Base-by-base conservation (phyloP, 2,329 filamentous ascomycete genomes). In the Gaeumannomyces sp. region DNA sequence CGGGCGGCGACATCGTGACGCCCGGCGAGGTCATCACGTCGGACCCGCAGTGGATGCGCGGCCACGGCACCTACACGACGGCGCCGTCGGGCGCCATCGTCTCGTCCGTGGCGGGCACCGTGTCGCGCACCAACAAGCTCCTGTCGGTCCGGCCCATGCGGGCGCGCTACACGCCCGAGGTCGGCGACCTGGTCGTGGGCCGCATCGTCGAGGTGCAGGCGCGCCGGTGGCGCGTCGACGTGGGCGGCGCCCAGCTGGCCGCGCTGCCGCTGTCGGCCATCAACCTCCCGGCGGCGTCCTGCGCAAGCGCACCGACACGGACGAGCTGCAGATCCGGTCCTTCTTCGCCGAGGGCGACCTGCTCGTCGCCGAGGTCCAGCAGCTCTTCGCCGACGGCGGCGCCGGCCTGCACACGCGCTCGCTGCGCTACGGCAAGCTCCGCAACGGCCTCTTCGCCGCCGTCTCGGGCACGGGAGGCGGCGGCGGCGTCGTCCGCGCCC, bases 1-100 rank as follows among this genome's bases (percentile, higher is more conserved):
- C 77, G 38, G 80, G 79, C 72, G 75, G 60, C 71, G 79, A 83
- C 50, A 89, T 97, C 69, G 89, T 97, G 70, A 97, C 93, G 0
- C 94, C 94, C 0, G 95, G 94, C 72, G 91, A 96, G 74, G 79
- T 90, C 67, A 91, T 98, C 71, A 97, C 94, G 14, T 85, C 89
- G 69, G 93, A 97, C 76, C 85, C 92, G n/a, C 93, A 97, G 81
- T 98, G 92, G 92, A 98, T 98, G 94, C 87, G 87, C 79, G 95
- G 95, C 72, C 95, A 99, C 79, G 95, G 95, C 70, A 99, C 95
- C 62, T 97, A 92, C 76, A 82, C 91, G 60, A 84, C 85, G 25
- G 76, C 83, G 5, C 76, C 79, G 60, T 82, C 84, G 63, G 85
- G 84, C 5, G 83, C 87, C 66, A 99, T 99, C 73, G 86, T 90